A percentile compares a stretch with the other conserved stretches of the same genome.
Conservation (phyloP, 176 grass and related monocot genomes). For the Tillandsia fasciculata region DNA sequence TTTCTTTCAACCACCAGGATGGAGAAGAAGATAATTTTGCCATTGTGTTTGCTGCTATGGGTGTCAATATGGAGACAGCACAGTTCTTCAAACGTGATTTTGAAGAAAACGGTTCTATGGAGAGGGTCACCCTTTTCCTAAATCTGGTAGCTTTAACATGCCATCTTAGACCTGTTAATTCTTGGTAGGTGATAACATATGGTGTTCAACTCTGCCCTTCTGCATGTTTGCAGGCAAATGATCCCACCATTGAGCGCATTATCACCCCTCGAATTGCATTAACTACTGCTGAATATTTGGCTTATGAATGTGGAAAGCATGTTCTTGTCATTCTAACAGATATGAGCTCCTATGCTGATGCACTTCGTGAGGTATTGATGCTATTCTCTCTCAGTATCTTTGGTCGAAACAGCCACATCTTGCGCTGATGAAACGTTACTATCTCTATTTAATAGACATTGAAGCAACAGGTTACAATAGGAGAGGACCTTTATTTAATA, state of each 20-base stretch:
- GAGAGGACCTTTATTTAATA: too few relatives aligned
- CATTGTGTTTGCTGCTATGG: constrained; percentile 96
- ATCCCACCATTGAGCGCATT: constrained; percentile 89
- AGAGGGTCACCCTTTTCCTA: constrained; percentile 82
- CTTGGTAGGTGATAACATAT: background rate
- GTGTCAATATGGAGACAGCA: constrained; percentile 95
- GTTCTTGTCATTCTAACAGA: constrained; percentile 92
- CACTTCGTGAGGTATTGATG: constrained; percentile 66
- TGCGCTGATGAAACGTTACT: too few relatives aligned
- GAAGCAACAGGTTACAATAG: too few relatives aligned
- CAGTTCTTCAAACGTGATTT: constrained; percentile 96
- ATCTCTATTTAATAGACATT: too few relatives aligned
- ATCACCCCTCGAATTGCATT: constrained; percentile 92
- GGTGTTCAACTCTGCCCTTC: constrained; percentile 1
- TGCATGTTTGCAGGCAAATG: constrained; percentile 54
- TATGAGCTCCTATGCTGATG: constrained; percentile 96
- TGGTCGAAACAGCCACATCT: background rate
- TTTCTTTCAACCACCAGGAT: constrained; percentile 23
- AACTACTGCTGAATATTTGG: constrained; percentile 86
- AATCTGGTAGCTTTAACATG: constrained; percentile 52
- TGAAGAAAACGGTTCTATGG: constrained; percentile 97
- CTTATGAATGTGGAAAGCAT: constrained; percentile 89
- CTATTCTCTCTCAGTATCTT: constrained; percentile 3
- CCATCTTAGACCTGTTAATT: background rate
- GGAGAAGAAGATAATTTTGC: constrained; percentile 87